Percentiles rank a stretch among this genome's conserved stretches.
These are phyloP conservation scores for Asparagopsis taxiformis DNA, from an alignment of 31 red algal genomes.

Conservation along the genomic window DNA sequence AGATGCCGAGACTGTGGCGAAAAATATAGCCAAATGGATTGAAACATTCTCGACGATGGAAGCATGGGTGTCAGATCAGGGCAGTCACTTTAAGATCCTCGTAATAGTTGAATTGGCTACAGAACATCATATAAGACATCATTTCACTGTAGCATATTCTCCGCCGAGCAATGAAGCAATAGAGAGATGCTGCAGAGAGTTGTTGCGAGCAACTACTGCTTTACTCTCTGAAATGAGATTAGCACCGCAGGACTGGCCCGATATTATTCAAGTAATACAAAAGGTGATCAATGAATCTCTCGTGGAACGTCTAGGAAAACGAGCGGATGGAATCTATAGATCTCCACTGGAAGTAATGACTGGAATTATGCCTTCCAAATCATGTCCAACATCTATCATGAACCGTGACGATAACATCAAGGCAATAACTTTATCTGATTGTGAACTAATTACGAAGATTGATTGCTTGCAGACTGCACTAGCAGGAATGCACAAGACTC, in stretches of 20 bases:
- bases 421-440: neutral
- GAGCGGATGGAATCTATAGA: neutral
- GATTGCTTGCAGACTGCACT: constrained; percentile 1
- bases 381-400: too few relatives aligned
- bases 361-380: neutral
- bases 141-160: too few relatives aligned
- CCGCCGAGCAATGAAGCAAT: too few relatives aligned
- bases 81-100: constrained; percentile 20
- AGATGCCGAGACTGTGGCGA: neutral
- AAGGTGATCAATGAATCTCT: too few relatives aligned
- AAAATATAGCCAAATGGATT: neutral
- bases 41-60: constrained; percentile 18
- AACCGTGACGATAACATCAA: neutral
- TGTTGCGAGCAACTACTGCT: neutral
- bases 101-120: neutral
- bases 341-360: constrained; percentile 1
- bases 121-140: neutral
- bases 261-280: neutral
- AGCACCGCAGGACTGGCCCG: too few relatives aligned
- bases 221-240: neutral
- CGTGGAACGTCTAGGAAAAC: neutral
- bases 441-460: constrained; percentile 5
- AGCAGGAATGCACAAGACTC: neutral
- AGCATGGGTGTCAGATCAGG: constrained; percentile 26
- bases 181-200: neutral